Conservation (phyloP, 192 early-diverging fungal genomes). For the Coemansia sp. region DNA sequence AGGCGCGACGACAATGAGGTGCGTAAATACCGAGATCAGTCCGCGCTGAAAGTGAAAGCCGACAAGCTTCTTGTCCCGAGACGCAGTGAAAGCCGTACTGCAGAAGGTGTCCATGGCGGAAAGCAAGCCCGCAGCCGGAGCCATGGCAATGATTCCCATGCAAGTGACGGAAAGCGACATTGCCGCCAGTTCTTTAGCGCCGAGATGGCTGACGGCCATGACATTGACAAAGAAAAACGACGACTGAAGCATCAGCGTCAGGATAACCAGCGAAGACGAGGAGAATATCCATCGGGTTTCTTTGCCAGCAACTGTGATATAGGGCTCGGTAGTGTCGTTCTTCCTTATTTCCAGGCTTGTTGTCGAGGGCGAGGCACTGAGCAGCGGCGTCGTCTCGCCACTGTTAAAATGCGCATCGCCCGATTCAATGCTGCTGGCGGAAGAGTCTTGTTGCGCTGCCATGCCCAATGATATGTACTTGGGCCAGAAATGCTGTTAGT, state of each 20-base stretch:
- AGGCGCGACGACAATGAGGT: conserved; percentile 66
- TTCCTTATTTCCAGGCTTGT: conserved; percentile 31
- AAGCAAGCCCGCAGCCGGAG: conserved; percentile 57
- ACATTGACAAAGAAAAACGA: conserved; percentile 63
- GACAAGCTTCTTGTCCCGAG: conserved; percentile 58
- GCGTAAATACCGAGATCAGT: conserved; percentile 58
- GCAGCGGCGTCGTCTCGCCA: conserved; percentile 26
- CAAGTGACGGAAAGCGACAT: conserved; percentile 63
- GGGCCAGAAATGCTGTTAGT: too few species aligned
- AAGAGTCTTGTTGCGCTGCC: neutral
- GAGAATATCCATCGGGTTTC: conserved; percentile 33
- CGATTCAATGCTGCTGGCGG: conserved; percentile 15
- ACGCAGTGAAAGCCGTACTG: conserved; percentile 14
- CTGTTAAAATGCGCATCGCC: conserved; percentile 6
- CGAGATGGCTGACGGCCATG: conserved; percentile 60
- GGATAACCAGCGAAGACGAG: conserved; percentile 25
- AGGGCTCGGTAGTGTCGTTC: conserved; percentile 25
- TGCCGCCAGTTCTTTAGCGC: conserved; percentile 57
- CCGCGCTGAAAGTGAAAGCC: conserved; percentile 74
- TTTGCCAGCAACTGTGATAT: conserved; percentile 13
- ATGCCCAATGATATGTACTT: neutral
- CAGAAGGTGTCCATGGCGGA: conserved; percentile 13
- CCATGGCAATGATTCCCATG: conserved; percentile 55
- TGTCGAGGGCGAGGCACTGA: conserved; percentile 34
- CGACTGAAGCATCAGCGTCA: conserved; percentile 60